Evolutionary conservation across 2,329 filamentous ascomycete species (phyloP), one percentile per base, ranked within the genome.

Genomic region (Clonostachys rhizophaga): DNA sequence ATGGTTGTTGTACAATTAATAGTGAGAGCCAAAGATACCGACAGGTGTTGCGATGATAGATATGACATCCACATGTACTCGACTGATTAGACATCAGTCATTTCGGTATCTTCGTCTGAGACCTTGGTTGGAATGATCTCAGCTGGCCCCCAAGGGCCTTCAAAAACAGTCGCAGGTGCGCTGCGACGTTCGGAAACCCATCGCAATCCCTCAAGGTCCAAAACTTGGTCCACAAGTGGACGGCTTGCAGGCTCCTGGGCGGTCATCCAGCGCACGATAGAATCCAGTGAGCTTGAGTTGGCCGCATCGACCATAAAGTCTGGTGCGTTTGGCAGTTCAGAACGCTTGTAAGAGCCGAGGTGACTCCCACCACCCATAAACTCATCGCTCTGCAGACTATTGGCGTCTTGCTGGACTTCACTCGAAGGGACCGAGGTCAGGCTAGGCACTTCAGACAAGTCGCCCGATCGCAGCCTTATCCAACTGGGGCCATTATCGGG

Each of bases 141-240:
- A n/a, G 72, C 84, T 34, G 92, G 92, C 5, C 94, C 94, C 87
- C 91, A 99, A 63, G 89, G 94, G 52, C 94, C 94, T 69, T 99
- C 94, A 57, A 88, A 99, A 46, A 99, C 84, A 0, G 91, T 96
- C n/a, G 94, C 94, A 41, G 91, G 89, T 11, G 91, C 89, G 47
- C 87, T 84, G 47, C 91, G 84, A 52, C 91, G 84, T 44, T 75
- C 71, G 47, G 84, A 79, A 34, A 95, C 86, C 88, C 94, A 99
- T 51, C 78, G 79, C 45, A 96, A 78, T 20, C 90, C 89, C 43
- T 84, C 82, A 2, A 84, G 79, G 42, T 79, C 70, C 42, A 96
- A 78, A 11, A 99, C 70, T 52, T 95, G 80, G 45, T 86, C 77
- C 20, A 90, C 80, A 2, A 78, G 80, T 5, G 92, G 94, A 46